Evolutionary conservation across 306 rosid genomes (phyloP), one percentile per base, ranked within the genome.

Genomic region (Adenanthera pavonina): DNA sequence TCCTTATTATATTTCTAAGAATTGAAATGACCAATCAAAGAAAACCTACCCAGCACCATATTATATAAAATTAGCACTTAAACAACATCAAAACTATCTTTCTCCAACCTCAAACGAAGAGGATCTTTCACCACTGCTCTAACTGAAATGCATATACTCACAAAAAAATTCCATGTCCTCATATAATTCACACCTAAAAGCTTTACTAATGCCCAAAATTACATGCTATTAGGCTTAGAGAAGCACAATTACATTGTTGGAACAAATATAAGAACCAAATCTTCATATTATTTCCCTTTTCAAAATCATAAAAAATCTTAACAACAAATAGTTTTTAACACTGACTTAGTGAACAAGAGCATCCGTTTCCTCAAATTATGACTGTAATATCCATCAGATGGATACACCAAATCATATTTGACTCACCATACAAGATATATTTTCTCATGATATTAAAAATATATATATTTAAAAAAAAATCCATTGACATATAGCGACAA

Each of bases 371-470:
- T 19, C 8, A 20, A 69, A 69, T 10, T 10, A 44, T 19, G 48
- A 47, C 33, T 6, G 20, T 5, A 69, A 69, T 8, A 79, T 16
- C 36, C 77, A 59, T 30, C 33, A 57, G 52, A 34, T 35, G 62
- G 82, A 57, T 57, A 48, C 49, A 34, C 30, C 25, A 57, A 15
- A 12, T 71, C 60, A 8, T 53, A 66, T 57, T 57, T 69, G 46
- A 44, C 71, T 17, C 34, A 57, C 70, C 12, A 46, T 33, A 79
- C 61, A 33, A 43, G 77, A 48, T 16, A 61, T 15, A 69, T 43
- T 57, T 41, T 25, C 40, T 69, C 76, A 78, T 51, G 30, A 25
- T 25, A 25, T 25, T 25, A 25, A 25, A 25, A 25, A 25, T 25
- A 25, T 25, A 25, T 25, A 25, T 41, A 56, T 20, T 25, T 56